A percentile compares a stretch with the other conserved stretches of the same genome.
Conservation (phyloP, 371 early-diverging fungal genomes). For the Mortierella sp. region DNA sequence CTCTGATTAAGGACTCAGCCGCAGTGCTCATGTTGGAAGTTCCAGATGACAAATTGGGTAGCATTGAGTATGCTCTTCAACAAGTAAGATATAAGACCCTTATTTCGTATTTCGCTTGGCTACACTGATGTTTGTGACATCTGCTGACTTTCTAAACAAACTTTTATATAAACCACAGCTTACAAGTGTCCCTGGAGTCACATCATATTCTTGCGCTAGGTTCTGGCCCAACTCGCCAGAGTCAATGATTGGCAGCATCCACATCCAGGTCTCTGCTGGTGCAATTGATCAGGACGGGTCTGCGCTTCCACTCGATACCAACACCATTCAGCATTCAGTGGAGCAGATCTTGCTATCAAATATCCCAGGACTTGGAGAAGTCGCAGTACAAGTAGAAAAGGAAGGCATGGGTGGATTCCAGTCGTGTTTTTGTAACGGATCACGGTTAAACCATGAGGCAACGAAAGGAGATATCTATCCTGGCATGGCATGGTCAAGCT, state of each 20-base stretch:
- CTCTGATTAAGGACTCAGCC: conserved; percentile 82
- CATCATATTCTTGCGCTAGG: conserved; percentile 60
- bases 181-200: conserved; percentile 61
- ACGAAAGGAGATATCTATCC: not conserved
- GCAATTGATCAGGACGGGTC: not conserved
- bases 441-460: conserved; percentile 27
- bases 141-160: not conserved
- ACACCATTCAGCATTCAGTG: conserved; percentile 41
- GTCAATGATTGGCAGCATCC: conserved; percentile 69
- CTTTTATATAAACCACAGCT: conserved; percentile 21
- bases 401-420: conserved; percentile 47
- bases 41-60: conserved; percentile 61
- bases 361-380: conserved; percentile 35
- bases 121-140: not conserved
- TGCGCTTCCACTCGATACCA: conserved; percentile 7
- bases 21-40: conserved; percentile 70
- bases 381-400: conserved; percentile 47
- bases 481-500: conserved; percentile 23
- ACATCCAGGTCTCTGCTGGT: conserved; percentile 62
- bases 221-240: conserved; percentile 77
- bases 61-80: conserved; percentile 66
- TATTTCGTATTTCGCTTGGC: too few relatives aligned
- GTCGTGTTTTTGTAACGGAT: conserved; percentile 48
- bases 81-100: conserved; percentile 52
- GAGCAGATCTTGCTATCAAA: conserved; percentile 42